These are phyloP conservation scores for Colletotrichum sp. DNA, from an alignment of 2,329 filamentous ascomycete species.

Conservation along the genomic window DNA sequence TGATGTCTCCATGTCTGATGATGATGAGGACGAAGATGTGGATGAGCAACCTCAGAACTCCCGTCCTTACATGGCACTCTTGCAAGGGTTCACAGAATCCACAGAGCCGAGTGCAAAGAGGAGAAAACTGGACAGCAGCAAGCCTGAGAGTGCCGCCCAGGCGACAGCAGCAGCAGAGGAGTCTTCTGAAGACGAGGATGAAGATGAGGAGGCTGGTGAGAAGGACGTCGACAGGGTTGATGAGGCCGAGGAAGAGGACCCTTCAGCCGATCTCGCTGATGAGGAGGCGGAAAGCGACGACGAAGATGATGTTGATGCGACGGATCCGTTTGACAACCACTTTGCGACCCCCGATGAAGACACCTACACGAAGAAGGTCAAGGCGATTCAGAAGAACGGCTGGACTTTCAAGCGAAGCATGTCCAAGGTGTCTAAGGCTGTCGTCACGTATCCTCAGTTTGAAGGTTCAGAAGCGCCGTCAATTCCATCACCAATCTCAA, in stretches of 20 bases:
- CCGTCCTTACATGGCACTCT: conserved; percentile 61
- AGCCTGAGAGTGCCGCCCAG: conserved; percentile 23
- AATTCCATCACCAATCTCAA: conserved; percentile 38
- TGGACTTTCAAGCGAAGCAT: conserved; percentile 56
- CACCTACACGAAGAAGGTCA: conserved; percentile 58
- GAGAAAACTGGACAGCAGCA: conserved; percentile 56
- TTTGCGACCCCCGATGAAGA: conserved; percentile 73
- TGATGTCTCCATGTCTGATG: conserved; percentile 43
- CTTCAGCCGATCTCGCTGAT: conserved; percentile 25
- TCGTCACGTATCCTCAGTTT: conserved; percentile 50
- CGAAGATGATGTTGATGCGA: conserved; percentile 45
- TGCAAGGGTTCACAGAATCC: conserved; percentile 60
- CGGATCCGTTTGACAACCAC: conserved; percentile 82
- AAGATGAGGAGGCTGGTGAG: conserved; percentile 32
- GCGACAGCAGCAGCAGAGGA: conserved; percentile 3
- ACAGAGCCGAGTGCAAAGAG: conserved; percentile 56
- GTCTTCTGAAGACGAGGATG: conserved; percentile 20
- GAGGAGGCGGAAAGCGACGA: conserved; percentile 25
- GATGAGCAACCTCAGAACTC: conserved; percentile 38
- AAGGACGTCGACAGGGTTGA: conserved; percentile 22
- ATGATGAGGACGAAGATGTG: conserved; percentile 50
- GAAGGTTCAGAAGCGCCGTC: conserved; percentile 36
- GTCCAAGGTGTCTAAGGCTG: conserved; percentile 51
- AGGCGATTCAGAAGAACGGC: conserved; percentile 51
- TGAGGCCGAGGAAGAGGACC: conserved; percentile 15